Conservation (phyloP, 345 rosid genomes). For the Pistacia integerrima region DNA sequence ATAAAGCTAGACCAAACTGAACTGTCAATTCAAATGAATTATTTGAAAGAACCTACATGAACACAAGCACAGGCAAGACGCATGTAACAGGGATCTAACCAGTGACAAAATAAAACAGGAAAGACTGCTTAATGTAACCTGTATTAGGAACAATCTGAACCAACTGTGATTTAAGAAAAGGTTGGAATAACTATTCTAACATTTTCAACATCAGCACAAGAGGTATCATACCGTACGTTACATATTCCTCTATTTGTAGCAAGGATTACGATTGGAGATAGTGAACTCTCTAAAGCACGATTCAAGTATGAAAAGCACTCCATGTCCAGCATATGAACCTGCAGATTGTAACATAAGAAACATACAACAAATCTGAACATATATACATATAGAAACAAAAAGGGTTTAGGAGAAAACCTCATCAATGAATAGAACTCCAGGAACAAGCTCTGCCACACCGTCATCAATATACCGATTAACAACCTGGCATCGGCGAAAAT, state of each 20-base stretch:
- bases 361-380: not conserved
- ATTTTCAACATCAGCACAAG: not conserved
- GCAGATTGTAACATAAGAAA: constrained; percentile 25
- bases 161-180: not conserved
- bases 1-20: not conserved
- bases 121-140: not conserved
- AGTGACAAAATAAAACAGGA: constrained; percentile 3
- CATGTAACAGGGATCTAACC: not conserved
- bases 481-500: constrained; percentile 53
- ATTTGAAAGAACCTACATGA: not conserved
- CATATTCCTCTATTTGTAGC: constrained; percentile 99
- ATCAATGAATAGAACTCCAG: constrained; percentile 96
- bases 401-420: constrained; percentile 57
- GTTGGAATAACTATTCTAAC: not conserved
- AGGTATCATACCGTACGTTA: constrained; percentile 70
- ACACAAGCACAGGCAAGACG: not conserved
- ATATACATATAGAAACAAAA: constrained; percentile 2
- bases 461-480: constrained; percentile 95
- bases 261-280: constrained; percentile 93
- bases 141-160: not conserved
- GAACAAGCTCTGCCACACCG: constrained; percentile 97
- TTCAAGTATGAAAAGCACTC: constrained; percentile 95
- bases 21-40: not conserved
- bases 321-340: constrained; percentile 99
- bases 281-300: constrained; percentile 96